Evolutionary conservation across 345 rosid genomes (phyloP).

Genomic region (Pistacia integerrima): DNA sequence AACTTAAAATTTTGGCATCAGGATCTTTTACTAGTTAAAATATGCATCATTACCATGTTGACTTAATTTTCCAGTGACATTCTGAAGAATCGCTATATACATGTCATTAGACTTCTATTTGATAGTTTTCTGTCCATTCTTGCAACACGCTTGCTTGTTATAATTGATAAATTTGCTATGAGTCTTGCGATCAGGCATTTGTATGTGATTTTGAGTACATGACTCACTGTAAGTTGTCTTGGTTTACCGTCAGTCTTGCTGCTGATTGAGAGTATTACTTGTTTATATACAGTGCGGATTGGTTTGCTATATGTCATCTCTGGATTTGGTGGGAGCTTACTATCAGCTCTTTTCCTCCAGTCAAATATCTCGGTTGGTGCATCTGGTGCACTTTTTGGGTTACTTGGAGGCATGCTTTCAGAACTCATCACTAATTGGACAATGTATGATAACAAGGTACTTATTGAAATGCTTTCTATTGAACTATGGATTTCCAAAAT

Average conservation of each 20-base stretch:
- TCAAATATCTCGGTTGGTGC: conserved; percentile 90
- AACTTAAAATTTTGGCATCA: background rate
- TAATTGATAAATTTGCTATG: background rate
- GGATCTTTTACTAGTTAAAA: background rate
- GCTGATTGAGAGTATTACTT: background rate
- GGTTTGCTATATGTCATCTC: conserved; percentile 88
- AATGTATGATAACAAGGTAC: conserved; percentile 87
- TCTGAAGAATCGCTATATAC: too few relatives aligned
- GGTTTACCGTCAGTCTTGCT: background rate
- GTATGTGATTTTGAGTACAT: background rate
- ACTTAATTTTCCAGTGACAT: background rate
- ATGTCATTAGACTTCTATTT: background rate
- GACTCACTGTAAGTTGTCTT: conserved; percentile 6
- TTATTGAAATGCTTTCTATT: background rate
- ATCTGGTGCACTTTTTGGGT: conserved; percentile 95
- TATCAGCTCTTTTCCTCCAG: conserved; percentile 87
- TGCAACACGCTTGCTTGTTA: background rate
- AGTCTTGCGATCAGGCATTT: background rate
- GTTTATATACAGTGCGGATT: conserved; percentile 46
- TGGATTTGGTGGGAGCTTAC: conserved; percentile 92
- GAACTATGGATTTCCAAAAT: background rate
- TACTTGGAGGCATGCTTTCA: conserved; percentile 95
- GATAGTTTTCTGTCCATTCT: background rate
- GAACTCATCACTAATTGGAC: conserved; percentile 97
- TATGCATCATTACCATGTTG: background rate